A percentile compares a stretch with the other conserved stretches of the same genome.
phyloP scores from a whole-genome alignment of 331 rosid species.

The Prunus yedoensis region DNA sequence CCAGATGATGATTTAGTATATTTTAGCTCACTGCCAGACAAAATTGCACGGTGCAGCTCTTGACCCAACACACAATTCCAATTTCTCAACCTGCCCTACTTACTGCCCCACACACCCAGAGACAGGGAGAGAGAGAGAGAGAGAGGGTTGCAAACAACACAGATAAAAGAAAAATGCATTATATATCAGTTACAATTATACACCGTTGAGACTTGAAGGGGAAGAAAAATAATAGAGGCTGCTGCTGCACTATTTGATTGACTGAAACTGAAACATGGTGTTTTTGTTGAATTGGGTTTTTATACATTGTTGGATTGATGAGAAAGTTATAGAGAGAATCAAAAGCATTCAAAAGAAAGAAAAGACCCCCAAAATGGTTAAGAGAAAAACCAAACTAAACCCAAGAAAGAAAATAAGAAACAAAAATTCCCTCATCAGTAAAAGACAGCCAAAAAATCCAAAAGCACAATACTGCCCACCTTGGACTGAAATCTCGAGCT shows the following conservation, averaged over 20 bases:
- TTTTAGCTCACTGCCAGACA: conserved; percentile 34
- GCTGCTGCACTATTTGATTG: conserved; percentile 23
- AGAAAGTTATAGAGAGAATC: conserved; percentile 25
- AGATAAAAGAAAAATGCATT: conserved; percentile 24
- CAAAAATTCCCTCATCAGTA: conserved; percentile 26
- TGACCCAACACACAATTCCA: conserved; percentile 17
- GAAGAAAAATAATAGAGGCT: conserved; percentile 12
- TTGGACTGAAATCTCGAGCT: conserved; percentile 26
- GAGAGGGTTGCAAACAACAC: not conserved
- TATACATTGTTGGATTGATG: conserved; percentile 32
- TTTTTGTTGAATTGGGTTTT: conserved; percentile 19
- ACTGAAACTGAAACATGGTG: conserved; percentile 25
- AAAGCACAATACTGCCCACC: not conserved
- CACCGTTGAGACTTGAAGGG: conserved; percentile 3
- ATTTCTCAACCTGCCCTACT: not conserved
- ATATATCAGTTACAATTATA: conserved; percentile 10
- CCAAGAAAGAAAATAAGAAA: not conserved
- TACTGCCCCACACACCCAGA: not conserved
- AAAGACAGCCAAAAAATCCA: conserved; percentile 38
- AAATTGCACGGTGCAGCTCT: conserved; percentile 35
- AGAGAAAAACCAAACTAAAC: conserved; percentile 6
- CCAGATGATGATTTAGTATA: not conserved
- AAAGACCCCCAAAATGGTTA: conserved; percentile 23
- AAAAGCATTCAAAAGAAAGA: not conserved
- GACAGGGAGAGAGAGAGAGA: not conserved